Evolutionary conservation across 768 basidiomycete genomes (phyloP).

Genomic region (Postia placenta): DNA sequence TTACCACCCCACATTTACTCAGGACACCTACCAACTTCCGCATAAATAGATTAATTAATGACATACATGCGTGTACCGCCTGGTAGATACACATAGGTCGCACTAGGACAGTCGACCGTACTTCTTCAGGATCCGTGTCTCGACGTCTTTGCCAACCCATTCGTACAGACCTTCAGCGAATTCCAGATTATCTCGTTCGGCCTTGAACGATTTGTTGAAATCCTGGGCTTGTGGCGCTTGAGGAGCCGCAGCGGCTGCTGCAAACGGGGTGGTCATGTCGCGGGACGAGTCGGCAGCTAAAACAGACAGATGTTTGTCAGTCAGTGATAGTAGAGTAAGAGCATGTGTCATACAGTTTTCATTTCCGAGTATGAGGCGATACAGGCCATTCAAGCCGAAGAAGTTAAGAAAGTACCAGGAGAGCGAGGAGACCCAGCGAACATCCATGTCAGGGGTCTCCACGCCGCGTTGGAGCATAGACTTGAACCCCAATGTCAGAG

Average conservation of each 20-base stretch:
- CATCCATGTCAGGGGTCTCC: constrained; percentile 94
- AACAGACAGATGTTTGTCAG: background rate
- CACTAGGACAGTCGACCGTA: constrained; percentile 39
- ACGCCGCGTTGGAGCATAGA: constrained; percentile 96
- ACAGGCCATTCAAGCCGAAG: constrained; percentile 94
- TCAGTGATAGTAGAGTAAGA: no score
- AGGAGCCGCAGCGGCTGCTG: constrained; percentile 39
- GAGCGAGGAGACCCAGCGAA: constrained; percentile 96
- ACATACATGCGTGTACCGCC: no score
- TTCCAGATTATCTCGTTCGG: constrained; percentile 88
- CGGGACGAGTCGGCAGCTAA: constrained; percentile 76
- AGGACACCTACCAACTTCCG: no score
- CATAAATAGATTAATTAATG: no score
- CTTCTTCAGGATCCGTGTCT: constrained; percentile 68
- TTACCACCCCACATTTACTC: background rate
- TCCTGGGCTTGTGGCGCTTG: constrained; percentile 65
- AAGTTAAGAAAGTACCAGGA: constrained; percentile 99
- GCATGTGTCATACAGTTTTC: constrained; percentile 70
- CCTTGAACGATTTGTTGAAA: constrained; percentile 83
- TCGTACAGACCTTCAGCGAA: constrained; percentile 81
- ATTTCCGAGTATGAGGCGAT: constrained; percentile 85
- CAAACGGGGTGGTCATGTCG: constrained; percentile 70
- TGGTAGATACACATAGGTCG: no score
- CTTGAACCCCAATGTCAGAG: constrained; percentile 94
- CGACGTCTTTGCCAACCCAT: constrained; percentile 81